A percentile compares a stretch with the other conserved stretches of the same genome.
Conservation (phyloP, 1,139 yeast genomes). For the Debaryomyces sp. region DNA sequence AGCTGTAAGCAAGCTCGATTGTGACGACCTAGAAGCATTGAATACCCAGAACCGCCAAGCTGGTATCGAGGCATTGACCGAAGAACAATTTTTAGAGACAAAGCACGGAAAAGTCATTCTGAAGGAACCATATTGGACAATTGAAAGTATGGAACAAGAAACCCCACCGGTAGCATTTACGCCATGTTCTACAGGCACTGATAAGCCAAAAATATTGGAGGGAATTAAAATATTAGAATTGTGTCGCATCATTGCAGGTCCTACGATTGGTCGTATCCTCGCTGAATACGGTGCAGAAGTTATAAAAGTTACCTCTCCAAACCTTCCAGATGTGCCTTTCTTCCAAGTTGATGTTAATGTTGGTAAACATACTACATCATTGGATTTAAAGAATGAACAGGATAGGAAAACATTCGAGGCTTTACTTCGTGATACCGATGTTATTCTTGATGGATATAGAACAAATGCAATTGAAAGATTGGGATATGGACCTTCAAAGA, state of each 20-base stretch:
- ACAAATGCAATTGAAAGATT: constrained; percentile 29
- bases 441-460: constrained; percentile 33
- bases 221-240: constrained; percentile 35
- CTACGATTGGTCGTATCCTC: constrained; percentile 29
- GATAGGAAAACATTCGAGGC: constrained; percentile 27
- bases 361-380: constrained; percentile 32
- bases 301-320: constrained; percentile 28
- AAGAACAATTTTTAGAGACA: constrained; percentile 27
- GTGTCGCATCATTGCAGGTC: constrained; percentile 36
- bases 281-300: constrained; percentile 38
- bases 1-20: constrained; percentile 17
- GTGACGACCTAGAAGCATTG: constrained; percentile 24
- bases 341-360: constrained; percentile 34
- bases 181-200: not conserved
- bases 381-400: constrained; percentile 25
- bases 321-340: constrained; percentile 33
- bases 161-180: not conserved
- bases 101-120: constrained; percentile 28
- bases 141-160: constrained; percentile 21
- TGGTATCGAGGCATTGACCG: constrained; percentile 30
- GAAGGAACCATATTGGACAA: constrained; percentile 24
- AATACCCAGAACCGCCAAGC: constrained; percentile 25
- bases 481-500: constrained; percentile 28
- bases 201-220: constrained; percentile 24
- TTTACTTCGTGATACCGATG: constrained; percentile 30